Conservation (phyloP, 1,284 basidiomycete species). For the Ceratobasidium theobromae region DNA sequence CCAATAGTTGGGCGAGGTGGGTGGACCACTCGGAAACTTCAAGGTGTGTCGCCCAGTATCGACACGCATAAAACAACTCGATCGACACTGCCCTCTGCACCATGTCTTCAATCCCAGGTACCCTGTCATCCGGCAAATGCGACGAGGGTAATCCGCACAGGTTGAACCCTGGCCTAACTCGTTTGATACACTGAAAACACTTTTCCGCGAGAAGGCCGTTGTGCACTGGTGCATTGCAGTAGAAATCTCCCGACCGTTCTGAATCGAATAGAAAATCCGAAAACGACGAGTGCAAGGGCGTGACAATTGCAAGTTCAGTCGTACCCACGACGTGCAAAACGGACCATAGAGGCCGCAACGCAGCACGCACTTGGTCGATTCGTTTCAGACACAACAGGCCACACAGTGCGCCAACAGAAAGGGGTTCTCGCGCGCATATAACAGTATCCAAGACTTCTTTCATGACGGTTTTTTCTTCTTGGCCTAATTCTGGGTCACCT, state of each 20-base stretch:
- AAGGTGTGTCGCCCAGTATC: background rate
- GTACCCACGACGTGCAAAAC: background rate
- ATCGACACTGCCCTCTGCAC: background rate
- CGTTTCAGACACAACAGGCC: background rate
- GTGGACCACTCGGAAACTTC: too few species aligned
- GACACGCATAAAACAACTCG: background rate
- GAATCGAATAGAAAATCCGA: background rate
- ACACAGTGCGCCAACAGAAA: background rate
- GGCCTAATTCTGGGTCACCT: background rate
- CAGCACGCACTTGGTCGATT: background rate
- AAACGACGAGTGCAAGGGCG: conserved; percentile 7
- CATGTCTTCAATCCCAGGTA: background rate
- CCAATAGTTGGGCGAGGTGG: background rate
- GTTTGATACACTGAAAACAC: background rate
- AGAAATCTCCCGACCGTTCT: background rate
- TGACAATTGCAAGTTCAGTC: background rate
- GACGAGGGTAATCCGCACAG: background rate
- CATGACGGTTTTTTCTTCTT: background rate
- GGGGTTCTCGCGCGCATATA: conserved; percentile 11
- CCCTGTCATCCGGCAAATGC: background rate
- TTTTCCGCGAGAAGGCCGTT: background rate
- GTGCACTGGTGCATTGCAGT: background rate
- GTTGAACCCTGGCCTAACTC: background rate
- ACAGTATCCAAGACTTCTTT: background rate
- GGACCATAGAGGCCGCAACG: background rate